A percentile compares a stretch with the other conserved stretches of the same genome.
phyloP scores from a whole-genome alignment of 139 green algal genomes.

The Chlamydomonas eustigma region DNA sequence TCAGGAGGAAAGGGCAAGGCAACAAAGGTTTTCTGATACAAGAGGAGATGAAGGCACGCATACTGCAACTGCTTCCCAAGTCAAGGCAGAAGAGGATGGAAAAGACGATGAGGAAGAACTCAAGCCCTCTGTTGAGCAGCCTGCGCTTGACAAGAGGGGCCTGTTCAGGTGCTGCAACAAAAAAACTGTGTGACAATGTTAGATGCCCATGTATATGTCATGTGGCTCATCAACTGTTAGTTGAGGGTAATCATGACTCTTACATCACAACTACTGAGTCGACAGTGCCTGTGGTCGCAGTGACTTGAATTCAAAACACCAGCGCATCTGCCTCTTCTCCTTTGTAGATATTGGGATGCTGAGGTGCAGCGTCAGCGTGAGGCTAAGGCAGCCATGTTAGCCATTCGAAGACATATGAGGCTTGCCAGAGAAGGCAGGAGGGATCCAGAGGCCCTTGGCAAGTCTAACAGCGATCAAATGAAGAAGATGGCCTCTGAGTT shows the following conservation, averaged over 20 bases:
- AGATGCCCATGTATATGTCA: too few relatives aligned
- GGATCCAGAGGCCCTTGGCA: neutral
- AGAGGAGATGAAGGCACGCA: neutral
- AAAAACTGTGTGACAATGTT: too few relatives aligned
- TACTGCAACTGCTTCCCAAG: neutral
- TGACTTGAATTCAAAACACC: neutral
- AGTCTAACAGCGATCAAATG: constrained; percentile 4
- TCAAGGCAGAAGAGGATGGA: neutral
- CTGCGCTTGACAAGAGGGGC: neutral
- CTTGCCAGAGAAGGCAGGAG: constrained; percentile 11
- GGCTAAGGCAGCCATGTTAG: constrained; percentile 50
- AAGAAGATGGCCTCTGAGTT: neutral
- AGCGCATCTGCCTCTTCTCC: neutral
- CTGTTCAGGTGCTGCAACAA: neutral
- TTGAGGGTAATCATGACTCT: too few relatives aligned
- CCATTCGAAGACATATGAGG: constrained; percentile 40
- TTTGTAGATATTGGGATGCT: constrained; percentile 30
- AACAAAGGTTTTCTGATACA: neutral
- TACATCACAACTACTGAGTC: too few relatives aligned
- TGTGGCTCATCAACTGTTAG: too few relatives aligned
- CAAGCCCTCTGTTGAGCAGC: neutral
- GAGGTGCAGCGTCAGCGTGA: constrained; percentile 39
- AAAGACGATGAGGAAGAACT: neutral
- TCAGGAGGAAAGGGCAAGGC: constrained; percentile 15
- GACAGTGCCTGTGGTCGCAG: too few relatives aligned